Conservation (phyloP, 108 stramenopile species). For the Mayamaea pseudoterrestris region DNA sequence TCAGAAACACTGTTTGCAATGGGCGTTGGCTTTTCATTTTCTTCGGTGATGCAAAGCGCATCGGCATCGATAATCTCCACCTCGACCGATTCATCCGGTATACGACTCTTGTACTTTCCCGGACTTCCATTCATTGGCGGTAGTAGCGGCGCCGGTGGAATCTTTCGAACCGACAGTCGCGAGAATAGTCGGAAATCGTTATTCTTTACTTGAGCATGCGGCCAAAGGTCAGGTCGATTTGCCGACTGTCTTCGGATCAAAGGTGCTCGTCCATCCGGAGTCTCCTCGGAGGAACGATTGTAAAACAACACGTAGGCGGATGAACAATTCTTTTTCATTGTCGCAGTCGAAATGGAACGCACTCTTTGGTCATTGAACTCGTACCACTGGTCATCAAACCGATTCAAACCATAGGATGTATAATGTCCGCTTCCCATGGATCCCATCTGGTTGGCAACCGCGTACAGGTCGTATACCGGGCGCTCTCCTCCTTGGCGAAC, state of each 20-base stretch:
- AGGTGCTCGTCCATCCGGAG: conserved; percentile 12
- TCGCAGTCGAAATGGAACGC: conserved; percentile 18
- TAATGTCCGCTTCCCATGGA: conserved; percentile 90
- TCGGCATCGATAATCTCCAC: no score
- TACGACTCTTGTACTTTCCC: no score
- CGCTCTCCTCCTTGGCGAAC: conserved; percentile 21
- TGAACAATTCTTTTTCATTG: conserved; percentile 17
- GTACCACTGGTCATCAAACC: conserved; percentile 73
- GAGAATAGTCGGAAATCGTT: conserved; percentile 22
- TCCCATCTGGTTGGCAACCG: conserved; percentile 87
- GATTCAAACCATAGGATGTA: conserved; percentile 72
- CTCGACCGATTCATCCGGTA: no score
- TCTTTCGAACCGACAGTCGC: conserved; percentile 4
- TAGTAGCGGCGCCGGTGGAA: neutral
- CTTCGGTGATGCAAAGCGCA: no score
- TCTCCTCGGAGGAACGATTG: conserved; percentile 41
- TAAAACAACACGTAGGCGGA: conserved; percentile 69
- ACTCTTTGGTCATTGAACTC: conserved; percentile 64
- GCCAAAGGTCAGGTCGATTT: conserved; percentile 71
- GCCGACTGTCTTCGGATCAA: conserved; percentile 56
- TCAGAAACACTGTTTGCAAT: no score
- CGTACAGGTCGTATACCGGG: conserved; percentile 89
- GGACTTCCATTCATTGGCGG: no score
- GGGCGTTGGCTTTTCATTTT: no score
- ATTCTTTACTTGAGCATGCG: conserved; percentile 60